These are phyloP conservation scores for Plantago ovata DNA, from an alignment of 257 asterid genomes.

Conservation along the genomic window DNA sequence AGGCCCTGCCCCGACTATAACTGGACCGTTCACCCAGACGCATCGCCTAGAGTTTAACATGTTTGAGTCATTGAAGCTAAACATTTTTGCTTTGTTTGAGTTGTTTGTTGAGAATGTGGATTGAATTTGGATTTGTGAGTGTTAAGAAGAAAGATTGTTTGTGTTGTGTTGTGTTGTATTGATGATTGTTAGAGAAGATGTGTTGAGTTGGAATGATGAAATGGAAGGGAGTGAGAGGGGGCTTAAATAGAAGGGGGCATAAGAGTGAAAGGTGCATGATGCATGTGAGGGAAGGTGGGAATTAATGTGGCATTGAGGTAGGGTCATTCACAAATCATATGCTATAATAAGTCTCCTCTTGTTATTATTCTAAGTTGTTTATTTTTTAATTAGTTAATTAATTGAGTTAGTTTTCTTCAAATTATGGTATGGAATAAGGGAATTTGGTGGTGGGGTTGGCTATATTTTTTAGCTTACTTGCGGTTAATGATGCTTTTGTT, in stretches of 20 bases:
- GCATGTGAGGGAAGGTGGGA: constrained; percentile 48
- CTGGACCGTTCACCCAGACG: constrained; percentile 65
- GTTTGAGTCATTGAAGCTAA: constrained; percentile 27
- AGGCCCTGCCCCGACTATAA: constrained; percentile 70
- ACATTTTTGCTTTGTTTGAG: constrained; percentile 22
- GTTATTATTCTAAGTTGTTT: neutral
- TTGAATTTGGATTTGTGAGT: neutral
- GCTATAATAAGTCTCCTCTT: constrained; percentile 22
- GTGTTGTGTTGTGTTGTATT: neutral
- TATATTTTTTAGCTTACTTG: constrained; percentile 14
- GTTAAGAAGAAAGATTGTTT: neutral
- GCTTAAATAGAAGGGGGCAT: constrained; percentile 28
- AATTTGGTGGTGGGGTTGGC: constrained; percentile 15
- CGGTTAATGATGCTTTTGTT: constrained; percentile 20
- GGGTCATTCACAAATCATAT: constrained; percentile 46
- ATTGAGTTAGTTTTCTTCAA: constrained; percentile 12
- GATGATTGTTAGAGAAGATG: constrained; percentile 1
- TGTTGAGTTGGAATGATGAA: constrained; percentile 16
- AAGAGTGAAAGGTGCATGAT: constrained; percentile 19
- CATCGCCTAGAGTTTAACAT: constrained; percentile 28
- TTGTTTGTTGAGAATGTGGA: constrained; percentile 1
- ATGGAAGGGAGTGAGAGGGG: constrained; percentile 15
- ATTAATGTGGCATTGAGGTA: constrained; percentile 25
- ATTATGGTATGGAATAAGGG: neutral
- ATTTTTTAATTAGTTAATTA: constrained; percentile 15